phyloP scores from a whole-genome alignment of 306 rosid genomes.

The Corylus americana region DNA sequence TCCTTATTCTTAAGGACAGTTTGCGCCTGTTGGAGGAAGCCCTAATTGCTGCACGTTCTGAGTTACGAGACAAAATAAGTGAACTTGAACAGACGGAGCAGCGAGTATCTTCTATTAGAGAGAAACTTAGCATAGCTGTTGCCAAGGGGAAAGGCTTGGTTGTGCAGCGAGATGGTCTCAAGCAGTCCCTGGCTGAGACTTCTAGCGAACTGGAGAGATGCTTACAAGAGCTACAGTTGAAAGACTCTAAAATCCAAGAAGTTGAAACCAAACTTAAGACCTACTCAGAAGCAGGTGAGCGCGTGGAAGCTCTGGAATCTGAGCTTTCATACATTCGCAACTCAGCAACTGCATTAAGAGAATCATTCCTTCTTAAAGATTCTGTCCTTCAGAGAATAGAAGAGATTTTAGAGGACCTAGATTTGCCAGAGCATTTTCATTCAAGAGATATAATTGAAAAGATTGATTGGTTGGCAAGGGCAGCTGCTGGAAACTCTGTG shows the following conservation, averaged over 20 bases:
- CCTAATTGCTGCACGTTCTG: conserved; percentile 50
- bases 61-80: conserved; percentile 53
- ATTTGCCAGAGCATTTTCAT: conserved; percentile 98
- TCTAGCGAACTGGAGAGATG: conserved; percentile 83
- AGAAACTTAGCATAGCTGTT: conserved; percentile 95
- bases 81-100: conserved; percentile 87
- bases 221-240: conserved; percentile 73
- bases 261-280: conserved; percentile 75
- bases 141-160: conserved; percentile 94
- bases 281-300: conserved; percentile 93
- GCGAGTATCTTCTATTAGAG: conserved; percentile 77
- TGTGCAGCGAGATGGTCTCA: conserved; percentile 89
- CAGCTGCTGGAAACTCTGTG: conserved; percentile 56
- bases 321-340: conserved; percentile 98
- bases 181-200: conserved; percentile 74
- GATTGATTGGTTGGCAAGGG: conserved; percentile 95
- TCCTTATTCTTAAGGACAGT: conserved; percentile 70
- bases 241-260: conserved; percentile 72
- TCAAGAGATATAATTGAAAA: conserved; percentile 83
- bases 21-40: conserved; percentile 70
- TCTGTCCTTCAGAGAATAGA: conserved; percentile 97
- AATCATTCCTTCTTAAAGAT: conserved; percentile 97
- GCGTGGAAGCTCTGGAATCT: conserved; percentile 92
- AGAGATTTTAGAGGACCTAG: conserved; percentile 91
- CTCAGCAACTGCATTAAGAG: conserved; percentile 91